These are phyloP conservation scores for Mentha longifolia DNA, from an alignment of 257 asterid species.

Conservation along the genomic window DNA sequence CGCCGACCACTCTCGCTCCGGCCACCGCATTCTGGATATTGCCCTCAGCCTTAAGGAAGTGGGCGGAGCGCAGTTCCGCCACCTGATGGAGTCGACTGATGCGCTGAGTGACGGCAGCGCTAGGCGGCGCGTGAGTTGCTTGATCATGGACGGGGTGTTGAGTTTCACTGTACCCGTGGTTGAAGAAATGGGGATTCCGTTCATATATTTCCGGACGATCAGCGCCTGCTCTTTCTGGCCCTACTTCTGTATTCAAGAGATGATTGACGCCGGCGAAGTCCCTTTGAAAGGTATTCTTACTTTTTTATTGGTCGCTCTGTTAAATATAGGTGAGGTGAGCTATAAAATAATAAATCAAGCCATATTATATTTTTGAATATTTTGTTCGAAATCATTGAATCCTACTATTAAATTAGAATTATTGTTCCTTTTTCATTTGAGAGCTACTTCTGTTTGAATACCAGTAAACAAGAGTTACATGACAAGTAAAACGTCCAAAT, in stretches of 20 bases:
- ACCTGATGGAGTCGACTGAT: constrained; percentile 40
- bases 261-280: constrained; percentile 55
- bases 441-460: not conserved
- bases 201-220: constrained; percentile 46
- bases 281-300: constrained; percentile 42
- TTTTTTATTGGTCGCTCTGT: no score
- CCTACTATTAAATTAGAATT: no score
- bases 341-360: no score
- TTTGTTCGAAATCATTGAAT: no score
- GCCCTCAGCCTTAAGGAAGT: constrained; percentile 40
- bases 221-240: constrained; percentile 62
- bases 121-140: constrained; percentile 43
- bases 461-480: no score
- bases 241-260: constrained; percentile 50
- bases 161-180: constrained; percentile 58
- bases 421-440: no score
- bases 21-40: constrained; percentile 30
- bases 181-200: constrained; percentile 49
- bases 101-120: constrained; percentile 21
- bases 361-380: no score
- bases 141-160: constrained; percentile 52
- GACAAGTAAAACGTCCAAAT: no score
- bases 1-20: constrained; percentile 49
- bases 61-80: constrained; percentile 41
- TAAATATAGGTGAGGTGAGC: no score